Evolutionary conservation across 2,329 filamentous ascomycete genomes (phyloP).

Genomic region (Drechslerella dactyloides): DNA sequence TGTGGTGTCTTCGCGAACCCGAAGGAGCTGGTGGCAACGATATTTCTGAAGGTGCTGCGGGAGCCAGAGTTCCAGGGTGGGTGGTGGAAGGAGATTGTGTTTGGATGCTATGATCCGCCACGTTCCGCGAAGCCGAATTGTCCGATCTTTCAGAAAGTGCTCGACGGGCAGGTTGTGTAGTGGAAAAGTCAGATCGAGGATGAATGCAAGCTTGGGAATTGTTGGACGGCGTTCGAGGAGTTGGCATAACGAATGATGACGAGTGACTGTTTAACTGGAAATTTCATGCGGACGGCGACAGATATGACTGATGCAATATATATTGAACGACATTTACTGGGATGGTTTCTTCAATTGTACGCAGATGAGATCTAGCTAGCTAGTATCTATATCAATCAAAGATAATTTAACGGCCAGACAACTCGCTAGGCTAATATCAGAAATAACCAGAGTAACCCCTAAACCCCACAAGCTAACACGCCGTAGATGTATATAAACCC

Average conservation of each 20-base stretch:
- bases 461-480: too few species aligned
- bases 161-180: constrained; percentile 34
- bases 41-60: constrained; percentile 68
- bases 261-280: not conserved
- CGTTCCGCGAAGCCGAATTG: constrained; percentile 60
- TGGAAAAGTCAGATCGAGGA: not conserved
- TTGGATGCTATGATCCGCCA: constrained; percentile 60
- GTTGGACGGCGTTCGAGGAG: constrained; percentile 3
- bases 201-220: not conserved
- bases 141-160: constrained; percentile 55
- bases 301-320: too few species aligned
- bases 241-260: not conserved
- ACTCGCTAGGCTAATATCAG: too few species aligned
- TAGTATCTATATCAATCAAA: too few species aligned
- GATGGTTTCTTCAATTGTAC: too few species aligned
- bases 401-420: too few species aligned
- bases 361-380: too few species aligned
- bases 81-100: constrained; percentile 70
- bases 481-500: too few species aligned
- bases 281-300: not conserved
- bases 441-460: too few species aligned
- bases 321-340: too few species aligned
- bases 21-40: constrained; percentile 66
- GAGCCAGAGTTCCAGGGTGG: constrained; percentile 69
- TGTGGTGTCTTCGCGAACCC: constrained; percentile 73